Conservation (phyloP, 441 rosid species). For the Melastoma candidum region DNA sequence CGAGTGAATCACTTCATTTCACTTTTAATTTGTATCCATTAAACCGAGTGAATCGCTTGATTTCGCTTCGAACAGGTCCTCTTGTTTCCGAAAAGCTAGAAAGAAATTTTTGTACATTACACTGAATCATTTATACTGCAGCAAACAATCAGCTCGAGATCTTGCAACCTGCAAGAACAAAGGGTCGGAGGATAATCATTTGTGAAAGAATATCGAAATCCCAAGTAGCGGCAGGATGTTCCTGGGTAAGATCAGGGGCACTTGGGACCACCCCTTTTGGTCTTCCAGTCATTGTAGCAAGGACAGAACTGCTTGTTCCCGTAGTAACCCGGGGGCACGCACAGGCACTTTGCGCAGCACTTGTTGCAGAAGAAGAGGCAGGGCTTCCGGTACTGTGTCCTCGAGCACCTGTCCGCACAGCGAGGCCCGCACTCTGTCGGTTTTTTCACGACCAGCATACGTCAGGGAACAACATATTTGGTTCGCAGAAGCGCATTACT, state of each 20-base stretch:
- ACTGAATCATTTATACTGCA: no score
- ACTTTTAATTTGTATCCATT: no score
- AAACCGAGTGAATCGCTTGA: no score
- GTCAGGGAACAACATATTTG: not conserved
- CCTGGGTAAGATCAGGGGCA: conserved; percentile 22
- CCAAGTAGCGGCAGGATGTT: no score
- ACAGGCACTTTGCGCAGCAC: conserved; percentile 38
- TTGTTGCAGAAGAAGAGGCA: conserved; percentile 41
- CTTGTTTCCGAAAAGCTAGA: no score
- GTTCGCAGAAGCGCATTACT: not conserved
- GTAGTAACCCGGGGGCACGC: conserved; percentile 38
- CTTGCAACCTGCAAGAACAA: no score
- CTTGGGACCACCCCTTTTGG: conserved; percentile 45
- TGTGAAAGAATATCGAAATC: no score
- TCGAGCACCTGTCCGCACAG: conserved; percentile 53
- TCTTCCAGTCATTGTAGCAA: conserved; percentile 47
- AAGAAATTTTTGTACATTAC: no score
- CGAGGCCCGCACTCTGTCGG: conserved; percentile 47
- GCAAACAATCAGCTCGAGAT: no score
- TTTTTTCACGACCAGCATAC: not conserved
- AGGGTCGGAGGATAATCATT: no score
- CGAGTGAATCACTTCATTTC: no score
- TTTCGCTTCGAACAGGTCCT: no score
- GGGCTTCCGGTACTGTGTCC: conserved; percentile 55
- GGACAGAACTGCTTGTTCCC: conserved; percentile 43